Conservation (phyloP, 2,329 filamentous ascomycete species). For the Beauveria asiatica region DNA sequence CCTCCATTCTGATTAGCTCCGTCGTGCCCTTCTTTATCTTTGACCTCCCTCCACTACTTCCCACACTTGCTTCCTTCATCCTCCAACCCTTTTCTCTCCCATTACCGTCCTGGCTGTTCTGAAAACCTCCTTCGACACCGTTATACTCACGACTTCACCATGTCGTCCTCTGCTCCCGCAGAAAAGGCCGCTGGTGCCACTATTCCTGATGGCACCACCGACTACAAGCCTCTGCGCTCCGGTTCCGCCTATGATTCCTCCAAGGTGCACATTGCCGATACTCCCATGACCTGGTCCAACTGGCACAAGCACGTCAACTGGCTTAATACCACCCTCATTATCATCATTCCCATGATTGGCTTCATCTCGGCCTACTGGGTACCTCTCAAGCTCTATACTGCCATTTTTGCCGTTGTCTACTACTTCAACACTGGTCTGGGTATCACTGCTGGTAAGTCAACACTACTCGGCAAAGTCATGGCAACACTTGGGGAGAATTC, state of each 20-base stretch:
- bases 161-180: conserved; percentile 9
- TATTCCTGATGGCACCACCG: conserved; percentile 45
- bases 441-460: conserved; percentile 62
- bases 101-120: not conserved
- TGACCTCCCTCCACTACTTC: not conserved
- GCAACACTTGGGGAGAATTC: no score
- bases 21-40: not conserved
- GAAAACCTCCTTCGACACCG: not conserved
- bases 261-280: conserved; percentile 82
- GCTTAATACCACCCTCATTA: conserved; percentile 77
- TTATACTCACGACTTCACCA: not conserved
- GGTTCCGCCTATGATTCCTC: conserved; percentile 39
- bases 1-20: not conserved
- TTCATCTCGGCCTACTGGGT: conserved; percentile 71
- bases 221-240: conserved; percentile 43
- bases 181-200: conserved; percentile 28
- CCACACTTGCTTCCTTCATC: not conserved
- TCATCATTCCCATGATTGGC: conserved; percentile 67
- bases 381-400: conserved; percentile 62
- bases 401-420: conserved; percentile 64
- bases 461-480: not conserved
- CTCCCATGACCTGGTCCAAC: conserved; percentile 70
- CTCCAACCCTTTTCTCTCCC: not conserved
- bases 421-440: conserved; percentile 80
- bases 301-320: conserved; percentile 93